Evolutionary conservation across 2,329 filamentous ascomycete species (phyloP).

Genomic region (Rutstroemia sp.): DNA sequence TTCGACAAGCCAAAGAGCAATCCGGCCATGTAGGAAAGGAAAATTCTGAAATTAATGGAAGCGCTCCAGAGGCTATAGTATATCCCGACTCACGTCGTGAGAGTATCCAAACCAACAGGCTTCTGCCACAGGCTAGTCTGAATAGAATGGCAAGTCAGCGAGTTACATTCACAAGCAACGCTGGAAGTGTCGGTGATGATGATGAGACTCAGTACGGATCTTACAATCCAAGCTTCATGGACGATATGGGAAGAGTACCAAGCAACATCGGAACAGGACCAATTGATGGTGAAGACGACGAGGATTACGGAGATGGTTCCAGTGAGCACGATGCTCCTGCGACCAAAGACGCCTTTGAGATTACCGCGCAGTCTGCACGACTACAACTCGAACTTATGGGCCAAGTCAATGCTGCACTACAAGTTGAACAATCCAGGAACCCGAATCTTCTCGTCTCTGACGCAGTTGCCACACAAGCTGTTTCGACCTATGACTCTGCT

Average conservation of each 20-base stretch:
- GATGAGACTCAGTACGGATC: conserved; percentile 43
- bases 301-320: conserved; percentile 73
- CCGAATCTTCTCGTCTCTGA: conserved; percentile 70
- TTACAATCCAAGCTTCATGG: conserved; percentile 48
- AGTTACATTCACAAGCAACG: conserved; percentile 26
- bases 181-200: conserved; percentile 42
- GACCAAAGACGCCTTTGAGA: conserved; percentile 91
- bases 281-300: conserved; percentile 54
- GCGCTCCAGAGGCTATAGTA: conserved; percentile 19
- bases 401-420: conserved; percentile 75
- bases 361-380: conserved; percentile 91
- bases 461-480: conserved; percentile 65
- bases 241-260: conserved; percentile 27
- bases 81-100: conserved; percentile 35
- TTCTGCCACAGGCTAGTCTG: conserved; percentile 20
- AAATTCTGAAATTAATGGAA: conserved; percentile 15
- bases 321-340: conserved; percentile 70
- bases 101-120: conserved; percentile 33
- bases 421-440: conserved; percentile 61
- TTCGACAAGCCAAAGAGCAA: conserved; percentile 76
- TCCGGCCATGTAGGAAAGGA: conserved; percentile 33
- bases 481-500: conserved; percentile 81
- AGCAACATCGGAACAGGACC: conserved; percentile 18
- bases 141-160: conserved; percentile 21
- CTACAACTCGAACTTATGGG: conserved; percentile 86